Conservation (phyloP, 257 asterid genomes). For the Knoxia roxburghii region DNA sequence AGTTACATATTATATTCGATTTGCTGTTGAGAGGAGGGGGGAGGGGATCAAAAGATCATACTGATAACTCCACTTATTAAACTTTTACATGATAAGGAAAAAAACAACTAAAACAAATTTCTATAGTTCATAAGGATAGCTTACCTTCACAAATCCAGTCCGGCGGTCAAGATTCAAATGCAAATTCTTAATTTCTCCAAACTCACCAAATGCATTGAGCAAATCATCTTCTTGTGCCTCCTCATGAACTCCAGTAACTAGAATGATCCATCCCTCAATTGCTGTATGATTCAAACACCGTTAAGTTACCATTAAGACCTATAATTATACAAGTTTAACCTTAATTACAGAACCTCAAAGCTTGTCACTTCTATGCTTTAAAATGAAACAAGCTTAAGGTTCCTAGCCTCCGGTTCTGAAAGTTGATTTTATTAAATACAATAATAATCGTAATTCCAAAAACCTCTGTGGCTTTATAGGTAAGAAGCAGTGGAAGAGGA, state of each 20-base stretch:
- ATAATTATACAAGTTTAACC: neutral
- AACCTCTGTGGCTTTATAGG: neutral
- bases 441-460: neutral
- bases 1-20: neutral
- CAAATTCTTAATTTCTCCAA: slow-evolving; percentile 84
- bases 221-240: slow-evolving; percentile 97
- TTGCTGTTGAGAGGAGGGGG: neutral
- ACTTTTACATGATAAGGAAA: neutral
- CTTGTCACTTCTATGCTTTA: neutral
- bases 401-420: neutral
- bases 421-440: neutral
- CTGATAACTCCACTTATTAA: neutral
- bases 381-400: neutral
- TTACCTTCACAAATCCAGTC: slow-evolving; percentile 97
- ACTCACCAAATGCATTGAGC: slow-evolving; percentile 72
- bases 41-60: neutral
- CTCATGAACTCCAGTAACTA: slow-evolving; percentile 92
- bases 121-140: neutral
- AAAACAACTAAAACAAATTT: neutral
- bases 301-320: slow-evolving; percentile 12
- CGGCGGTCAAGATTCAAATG: slow-evolving; percentile 97
- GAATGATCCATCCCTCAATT: slow-evolving; percentile 97
- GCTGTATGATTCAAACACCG: slow-evolving; percentile 50
- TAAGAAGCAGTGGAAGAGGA: no score
- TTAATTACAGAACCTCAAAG: neutral